Conservation (phyloP, 2,329 filamentous ascomycete species). For the Neonectria hederae region DNA sequence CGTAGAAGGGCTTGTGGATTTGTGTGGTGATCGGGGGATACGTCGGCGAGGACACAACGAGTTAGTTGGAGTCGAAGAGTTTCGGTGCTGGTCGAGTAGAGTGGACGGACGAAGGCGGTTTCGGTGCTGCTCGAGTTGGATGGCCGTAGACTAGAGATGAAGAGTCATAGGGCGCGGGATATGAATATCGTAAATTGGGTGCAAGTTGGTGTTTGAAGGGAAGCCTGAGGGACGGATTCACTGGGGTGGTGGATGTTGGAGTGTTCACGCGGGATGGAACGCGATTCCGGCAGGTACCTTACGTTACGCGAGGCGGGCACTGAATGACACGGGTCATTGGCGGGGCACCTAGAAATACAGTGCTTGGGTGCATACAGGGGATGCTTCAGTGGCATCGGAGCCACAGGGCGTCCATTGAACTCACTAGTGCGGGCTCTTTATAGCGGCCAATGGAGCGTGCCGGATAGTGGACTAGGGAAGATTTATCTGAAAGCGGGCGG, state of each 20-base stretch:
- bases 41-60: background rate
- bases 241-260: background rate
- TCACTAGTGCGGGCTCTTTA: slow-evolving; percentile 1
- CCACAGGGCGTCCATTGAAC: background rate
- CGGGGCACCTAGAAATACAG: background rate
- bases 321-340: background rate
- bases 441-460: slow-evolving; percentile 1
- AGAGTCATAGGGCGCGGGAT: background rate
- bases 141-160: background rate
- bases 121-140: background rate
- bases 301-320: background rate
- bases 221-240: background rate
- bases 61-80: background rate
- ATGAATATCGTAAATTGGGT: background rate
- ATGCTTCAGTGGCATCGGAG: slow-evolving; percentile 1
- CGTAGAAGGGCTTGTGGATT: background rate
- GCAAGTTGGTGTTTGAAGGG: background rate
- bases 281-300: background rate
- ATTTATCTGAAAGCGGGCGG: background rate
- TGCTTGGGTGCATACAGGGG: background rate
- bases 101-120: background rate
- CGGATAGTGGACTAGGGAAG: background rate
- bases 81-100: background rate
- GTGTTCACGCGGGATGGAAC: background rate
- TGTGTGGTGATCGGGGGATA: slow-evolving; percentile 1